Conservation (phyloP, 768 basidiomycete species). For the Hortiboletus flavorubellus region DNA sequence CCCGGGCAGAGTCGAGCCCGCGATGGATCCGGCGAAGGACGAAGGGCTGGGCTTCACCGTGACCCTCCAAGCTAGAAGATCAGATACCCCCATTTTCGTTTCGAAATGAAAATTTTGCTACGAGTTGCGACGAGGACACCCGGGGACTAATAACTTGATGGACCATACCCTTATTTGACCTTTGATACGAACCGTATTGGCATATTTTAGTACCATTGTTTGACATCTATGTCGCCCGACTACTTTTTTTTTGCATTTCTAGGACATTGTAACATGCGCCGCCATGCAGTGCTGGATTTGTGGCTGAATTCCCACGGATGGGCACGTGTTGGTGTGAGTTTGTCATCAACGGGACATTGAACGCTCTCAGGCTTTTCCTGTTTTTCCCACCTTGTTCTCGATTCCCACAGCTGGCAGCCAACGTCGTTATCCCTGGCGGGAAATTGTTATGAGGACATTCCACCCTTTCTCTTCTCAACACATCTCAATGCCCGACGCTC, state of each 20-base stretch:
- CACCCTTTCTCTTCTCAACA: conserved; percentile 43
- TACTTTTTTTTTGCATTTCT: conserved; percentile 5
- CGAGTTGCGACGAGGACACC: conserved; percentile 4
- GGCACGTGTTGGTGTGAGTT: conserved; percentile 30
- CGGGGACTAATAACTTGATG: conserved; percentile 18
- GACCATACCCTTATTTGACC: conserved; percentile 16
- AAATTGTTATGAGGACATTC: conserved; percentile 43
- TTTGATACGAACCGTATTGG: conserved; percentile 17
- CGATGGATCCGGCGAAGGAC: conserved; percentile 23
- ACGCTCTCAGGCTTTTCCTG: conserved; percentile 28
- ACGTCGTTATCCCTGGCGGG: conserved; percentile 38
- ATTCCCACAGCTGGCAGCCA: conserved; percentile 46
- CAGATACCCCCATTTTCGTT: neutral
- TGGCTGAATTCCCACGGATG: conserved; percentile 28
- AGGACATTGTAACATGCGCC: conserved; percentile 21
- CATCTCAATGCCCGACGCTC: conserved; percentile 40
- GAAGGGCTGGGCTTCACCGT: conserved; percentile 34
- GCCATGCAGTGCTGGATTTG: conserved; percentile 12
- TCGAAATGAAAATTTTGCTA: neutral
- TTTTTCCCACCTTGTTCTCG: conserved; percentile 46
- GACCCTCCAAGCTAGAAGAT: conserved; percentile 38
- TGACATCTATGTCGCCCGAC: conserved; percentile 6
- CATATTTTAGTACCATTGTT: conserved; percentile 13
- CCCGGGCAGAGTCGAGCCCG: conserved; percentile 28
- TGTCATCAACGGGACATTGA: conserved; percentile 21